Evolutionary conservation across 2,329 filamentous ascomycete genomes (phyloP), one percentile per base, ranked within the genome.

Genomic region (Truncatella angustata): DNA sequence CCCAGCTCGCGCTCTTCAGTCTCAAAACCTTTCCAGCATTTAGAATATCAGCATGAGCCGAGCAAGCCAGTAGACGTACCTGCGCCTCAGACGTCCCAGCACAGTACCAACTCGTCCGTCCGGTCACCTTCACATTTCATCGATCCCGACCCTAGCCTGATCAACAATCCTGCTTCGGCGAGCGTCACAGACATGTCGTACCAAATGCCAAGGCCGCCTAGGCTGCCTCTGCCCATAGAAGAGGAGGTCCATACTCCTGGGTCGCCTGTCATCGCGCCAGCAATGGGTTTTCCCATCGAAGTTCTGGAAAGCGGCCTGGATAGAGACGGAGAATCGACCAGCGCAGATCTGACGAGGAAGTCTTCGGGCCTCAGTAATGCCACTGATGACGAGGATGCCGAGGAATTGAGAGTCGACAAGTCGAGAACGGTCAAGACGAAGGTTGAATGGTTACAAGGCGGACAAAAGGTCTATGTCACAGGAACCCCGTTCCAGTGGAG

Each of bases 401-500:
- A 94, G 62, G 90, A 91, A 65, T 79, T 93, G 64, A 81, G 86
- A 35, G 83, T 89, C 30, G 86, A 90, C 63, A 88, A 87, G 70
- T 85, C 84, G 16, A 82, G 86, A 56, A 89, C 89, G 6, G 89
- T 97, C 37, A 90, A 91, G 2, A 96, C 90, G 2, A 76, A 82
- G 53, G 84, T 99, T 53, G 89, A 95, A 71, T 99, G 94, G 94
- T 82, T 81, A 58, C 81, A 84, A 7, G 84, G 85, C 49, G 92
- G 90, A 53, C 89, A 96, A 53, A 95, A 92, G 71, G 85, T 97
- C 58, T 99, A 96, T 69, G 91, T 99, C 42, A 99, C 94, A 1
- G 93, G 93, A 58, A 97, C 94, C 18, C 97, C 97, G 66, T 95
- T 96, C 62, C 90, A 93, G 68, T 99, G 94, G 94, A 91, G 95